Conservation (phyloP, 352 stramenopile genomes). For the Globisporangium paroecandrum region DNA sequence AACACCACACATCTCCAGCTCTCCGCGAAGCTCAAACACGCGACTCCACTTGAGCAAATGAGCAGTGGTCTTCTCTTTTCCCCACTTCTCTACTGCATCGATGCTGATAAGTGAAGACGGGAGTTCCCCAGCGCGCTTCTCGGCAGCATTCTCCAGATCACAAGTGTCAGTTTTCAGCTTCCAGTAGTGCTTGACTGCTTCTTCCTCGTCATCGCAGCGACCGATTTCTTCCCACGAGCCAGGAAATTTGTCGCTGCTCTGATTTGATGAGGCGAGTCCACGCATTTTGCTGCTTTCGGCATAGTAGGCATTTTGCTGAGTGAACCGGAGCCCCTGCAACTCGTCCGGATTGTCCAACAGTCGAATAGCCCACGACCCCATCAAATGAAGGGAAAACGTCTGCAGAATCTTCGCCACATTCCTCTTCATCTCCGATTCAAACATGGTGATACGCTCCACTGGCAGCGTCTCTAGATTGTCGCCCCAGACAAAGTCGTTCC, state of each 20-base stretch:
- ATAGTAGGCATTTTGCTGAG: conserved; percentile 73
- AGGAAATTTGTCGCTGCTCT: not conserved
- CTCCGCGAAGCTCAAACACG: conserved; percentile 34
- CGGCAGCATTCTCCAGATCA: conserved; percentile 5
- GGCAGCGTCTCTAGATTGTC: conserved; percentile 46
- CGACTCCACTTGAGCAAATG: conserved; percentile 48
- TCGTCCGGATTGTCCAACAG: conserved; percentile 43
- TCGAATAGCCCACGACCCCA: conserved; percentile 50
- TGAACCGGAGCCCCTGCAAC: conserved; percentile 52
- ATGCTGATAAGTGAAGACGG: conserved; percentile 14
- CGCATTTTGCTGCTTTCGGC: conserved; percentile 40
- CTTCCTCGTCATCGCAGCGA: conserved; percentile 23
- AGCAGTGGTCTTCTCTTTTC: conserved; percentile 20
- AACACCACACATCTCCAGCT: conserved; percentile 30
- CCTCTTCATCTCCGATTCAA: conserved; percentile 56
- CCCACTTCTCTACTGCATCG: conserved; percentile 35
- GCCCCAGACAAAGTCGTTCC: conserved; percentile 78
- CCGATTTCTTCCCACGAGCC: not conserved
- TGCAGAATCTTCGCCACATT: conserved; percentile 66
- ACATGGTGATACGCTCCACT: conserved; percentile 48
- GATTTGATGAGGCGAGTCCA: conserved; percentile 9
- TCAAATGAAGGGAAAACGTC: conserved; percentile 49
- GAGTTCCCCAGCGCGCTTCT: not conserved
- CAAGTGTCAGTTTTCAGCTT: conserved; percentile 29
- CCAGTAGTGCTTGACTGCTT: conserved; percentile 39